phyloP scores from a whole-genome alignment of 139 green algal genomes.

The Micractinium sp. region DNA sequence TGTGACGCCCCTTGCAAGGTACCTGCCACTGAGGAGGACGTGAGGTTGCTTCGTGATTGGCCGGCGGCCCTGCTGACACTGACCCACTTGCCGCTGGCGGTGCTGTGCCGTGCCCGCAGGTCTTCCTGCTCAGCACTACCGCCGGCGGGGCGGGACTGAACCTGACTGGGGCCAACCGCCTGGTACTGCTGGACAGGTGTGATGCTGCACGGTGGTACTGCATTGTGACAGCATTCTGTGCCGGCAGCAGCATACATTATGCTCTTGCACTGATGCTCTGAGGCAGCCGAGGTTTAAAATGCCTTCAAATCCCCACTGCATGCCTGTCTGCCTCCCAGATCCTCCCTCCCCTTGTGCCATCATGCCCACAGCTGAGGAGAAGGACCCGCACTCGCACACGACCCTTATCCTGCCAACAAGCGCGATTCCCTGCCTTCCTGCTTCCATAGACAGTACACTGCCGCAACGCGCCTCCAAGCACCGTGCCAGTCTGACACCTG shows the following conservation, averaged over 20 bases:
- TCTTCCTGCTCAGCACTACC: slow-evolving; percentile 87
- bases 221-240: neutral
- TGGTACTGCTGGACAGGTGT: slow-evolving; percentile 72
- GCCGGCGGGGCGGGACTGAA: slow-evolving; percentile 92
- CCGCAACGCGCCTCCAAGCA: no score
- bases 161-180: slow-evolving; percentile 80
- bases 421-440: no score
- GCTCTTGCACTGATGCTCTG: neutral
- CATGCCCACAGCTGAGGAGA: no score
- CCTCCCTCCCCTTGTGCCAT: no score
- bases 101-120: slow-evolving; percentile 47
- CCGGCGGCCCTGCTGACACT: neutral
- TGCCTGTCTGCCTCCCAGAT: neutral
- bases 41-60: neutral
- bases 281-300: neutral
- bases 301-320: neutral
- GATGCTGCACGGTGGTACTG: neutral
- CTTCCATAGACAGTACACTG: no score
- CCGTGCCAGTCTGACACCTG: neutral
- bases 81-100: no score
- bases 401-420: no score
- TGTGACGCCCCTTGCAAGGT: no score
- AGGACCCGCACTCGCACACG: no score
- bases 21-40: no score
- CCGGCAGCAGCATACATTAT: no score